Evolutionary conservation across 1,284 basidiomycete species (phyloP), one percentile per base, ranked within the genome.

Genomic region (Trametes hirsuta): DNA sequence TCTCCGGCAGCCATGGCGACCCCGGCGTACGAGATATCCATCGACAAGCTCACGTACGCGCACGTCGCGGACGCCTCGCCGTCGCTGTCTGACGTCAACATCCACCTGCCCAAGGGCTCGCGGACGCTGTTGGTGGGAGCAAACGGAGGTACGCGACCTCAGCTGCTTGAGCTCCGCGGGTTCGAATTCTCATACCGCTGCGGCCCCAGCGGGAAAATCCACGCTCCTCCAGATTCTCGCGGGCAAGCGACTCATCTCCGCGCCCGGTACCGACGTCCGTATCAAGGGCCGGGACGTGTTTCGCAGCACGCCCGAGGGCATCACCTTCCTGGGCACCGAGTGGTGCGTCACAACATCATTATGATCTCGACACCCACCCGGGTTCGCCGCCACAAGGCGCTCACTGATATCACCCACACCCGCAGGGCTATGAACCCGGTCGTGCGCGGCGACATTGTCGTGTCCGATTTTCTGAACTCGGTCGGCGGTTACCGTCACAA

Each of bases 401-500:
- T 61, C 21, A 61, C 41, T 11, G 30, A 8, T 30, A 30, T 30
- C 30, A 30, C 4, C 30, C 4, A 45, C 51, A 66, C 4, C 30
- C 4, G 45, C 51, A 66, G 94, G 94, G 94, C 95, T 4, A 93
- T 93, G 87, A 98, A 98, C 76, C 95, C 95, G 1, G 96, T 98
- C 52, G 97, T 99, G 2, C 86, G 96, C 40, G 83, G 91, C 4
- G 95, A 97, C 74, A 95, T 97, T 59, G 80, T 88, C 42, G 95
- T 98, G 3, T 89, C 91, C 6, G 81, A 88, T 61, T 99, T 99
- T 75, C 79, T 98, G 53, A 93, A 98, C 74, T 96, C 94, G 18
- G 94, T 99, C 2, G 97, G 97, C 22, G 97, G 97, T 0, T 98
- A 97, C 75, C 83, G 96, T 46, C 86, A 98, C 79, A 96, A 96